Base-by-base conservation (phyloP, 768 basidiomycete species). In the Chalciporus sphaerocephalus region DNA sequence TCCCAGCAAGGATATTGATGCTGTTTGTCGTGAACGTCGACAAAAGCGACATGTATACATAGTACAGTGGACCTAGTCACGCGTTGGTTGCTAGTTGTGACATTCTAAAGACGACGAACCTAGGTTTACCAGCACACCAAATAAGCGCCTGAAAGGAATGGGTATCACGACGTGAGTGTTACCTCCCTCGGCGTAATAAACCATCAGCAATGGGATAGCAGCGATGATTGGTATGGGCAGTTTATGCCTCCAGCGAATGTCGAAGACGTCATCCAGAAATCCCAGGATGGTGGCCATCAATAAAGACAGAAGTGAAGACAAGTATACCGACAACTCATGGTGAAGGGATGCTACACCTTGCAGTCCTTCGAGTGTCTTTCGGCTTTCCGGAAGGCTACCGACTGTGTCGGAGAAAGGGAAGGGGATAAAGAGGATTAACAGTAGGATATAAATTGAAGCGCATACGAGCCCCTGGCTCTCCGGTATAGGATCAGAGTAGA, bases 231-330 rank as follows among this genome's bases (percentile, higher is more conserved):
- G 96, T 43, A 99, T 94, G 0, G 96, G 96, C 11, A 99, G 70
- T 65, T 99, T 99, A 68, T 98, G 92, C 46, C 96, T 71, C 96
- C 96, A 99, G 15, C 96, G 83, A 54, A 99, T 97, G 63, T 99
- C 96, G 55, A 98, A 99, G 4, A 98, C 79, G 65, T 99, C 96
- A 58, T 99, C 96, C 36, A 97, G 73, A 62, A 99, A 95, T 24
- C 96, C 96, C 7, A 99, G 80, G 49, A 98, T 75, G 0, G 93
- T 94, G 0, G 96, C 94, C 34, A 91, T 90, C 25, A 98, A 70
- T 28, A 99, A 74, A 0, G 90, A 93, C n/a, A 99, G 76, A 6
- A 99, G 60, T 8, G 92, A 91, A 0, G 96, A 94, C 36, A 99
- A 75, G 67, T 96, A 99, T 6, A 94, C 81, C 1, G 95, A 81